These are phyloP conservation scores for Theobroma grandiflorum DNA, from an alignment of 441 rosid genomes.

Conservation along the genomic window DNA sequence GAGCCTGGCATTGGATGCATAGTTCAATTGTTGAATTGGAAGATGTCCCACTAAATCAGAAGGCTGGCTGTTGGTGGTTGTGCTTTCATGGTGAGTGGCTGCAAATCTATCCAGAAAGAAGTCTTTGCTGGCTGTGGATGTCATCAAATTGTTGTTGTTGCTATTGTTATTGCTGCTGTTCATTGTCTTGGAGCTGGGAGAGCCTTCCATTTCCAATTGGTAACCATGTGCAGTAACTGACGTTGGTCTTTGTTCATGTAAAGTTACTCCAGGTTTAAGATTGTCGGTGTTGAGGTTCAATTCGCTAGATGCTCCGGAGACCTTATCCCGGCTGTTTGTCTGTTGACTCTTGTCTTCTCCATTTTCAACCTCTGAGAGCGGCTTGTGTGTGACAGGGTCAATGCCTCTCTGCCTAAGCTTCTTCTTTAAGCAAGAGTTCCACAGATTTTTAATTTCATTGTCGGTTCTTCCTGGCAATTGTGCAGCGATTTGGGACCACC, in stretches of 20 bases:
- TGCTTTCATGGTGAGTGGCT: constrained; percentile 33
- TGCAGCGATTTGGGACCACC: constrained; percentile 98
- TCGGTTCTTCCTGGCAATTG: constrained; percentile 93
- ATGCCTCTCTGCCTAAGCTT: constrained; percentile 87
- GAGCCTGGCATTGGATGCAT: constrained; percentile 44
- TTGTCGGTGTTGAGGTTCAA: constrained; percentile 40
- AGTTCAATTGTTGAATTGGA: constrained; percentile 54
- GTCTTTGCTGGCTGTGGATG: constrained; percentile 39
- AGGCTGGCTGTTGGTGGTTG: constrained; percentile 39
- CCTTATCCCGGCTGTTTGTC: constrained; percentile 36
- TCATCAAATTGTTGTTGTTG: constrained; percentile 32
- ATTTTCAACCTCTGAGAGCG: constrained; percentile 63
- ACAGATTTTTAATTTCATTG: constrained; percentile 90
- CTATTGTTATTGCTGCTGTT: constrained; percentile 25
- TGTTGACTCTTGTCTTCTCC: constrained; percentile 51
- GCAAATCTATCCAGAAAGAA: constrained; percentile 40
- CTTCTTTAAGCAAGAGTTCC: constrained; percentile 96
- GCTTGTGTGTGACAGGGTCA: constrained; percentile 95
- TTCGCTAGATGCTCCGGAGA: constrained; percentile 42
- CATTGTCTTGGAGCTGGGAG: constrained; percentile 36
- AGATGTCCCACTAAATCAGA: constrained; percentile 49
- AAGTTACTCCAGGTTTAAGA: constrained; percentile 17
- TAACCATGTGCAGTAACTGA: constrained; percentile 34
- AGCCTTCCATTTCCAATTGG: constrained; percentile 36
- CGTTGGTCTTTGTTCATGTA: constrained; percentile 33